Conservation (phyloP, 768 basidiomycete species). For the Lyophyllum atratum region DNA sequence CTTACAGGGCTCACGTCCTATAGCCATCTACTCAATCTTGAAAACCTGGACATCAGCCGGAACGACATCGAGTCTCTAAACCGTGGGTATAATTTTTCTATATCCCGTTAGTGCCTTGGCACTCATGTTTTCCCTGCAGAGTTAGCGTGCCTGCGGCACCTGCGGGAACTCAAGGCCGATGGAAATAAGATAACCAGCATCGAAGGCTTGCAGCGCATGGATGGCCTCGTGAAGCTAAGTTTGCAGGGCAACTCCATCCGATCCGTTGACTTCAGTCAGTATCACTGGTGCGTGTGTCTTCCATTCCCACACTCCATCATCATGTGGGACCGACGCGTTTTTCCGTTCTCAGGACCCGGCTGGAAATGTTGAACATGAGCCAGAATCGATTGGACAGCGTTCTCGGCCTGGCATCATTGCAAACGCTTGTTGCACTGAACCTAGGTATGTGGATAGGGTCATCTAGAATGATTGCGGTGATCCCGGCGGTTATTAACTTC, state of each 20-base stretch:
- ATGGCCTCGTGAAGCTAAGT: conserved; percentile 82
- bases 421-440: conserved; percentile 73
- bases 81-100: conserved; percentile 55
- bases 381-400: conserved; percentile 68
- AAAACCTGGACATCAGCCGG: conserved; percentile 86
- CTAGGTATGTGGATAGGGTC: conserved; percentile 62
- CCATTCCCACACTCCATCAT: conserved; percentile 16
- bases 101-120: conserved; percentile 3
- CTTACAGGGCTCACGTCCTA: conserved; percentile 88
- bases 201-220: conserved; percentile 78
- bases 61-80: conserved; percentile 88
- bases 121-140: conserved; percentile 47
- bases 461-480: conserved; percentile 14
- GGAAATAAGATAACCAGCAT: conserved; percentile 75
- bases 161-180: conserved; percentile 91
- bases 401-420: conserved; percentile 59
- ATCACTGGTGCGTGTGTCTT: conserved; percentile 62
- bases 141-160: conserved; percentile 77
- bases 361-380: conserved; percentile 85
- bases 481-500: conserved; percentile 7
- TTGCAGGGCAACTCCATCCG: conserved; percentile 73
- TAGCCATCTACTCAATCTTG: conserved; percentile 81
- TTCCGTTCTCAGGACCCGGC: conserved; percentile 44
- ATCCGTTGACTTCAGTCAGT: conserved; percentile 58
- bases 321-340: conserved; percentile 15